phyloP scores from a whole-genome alignment of 257 asterid species.

The Ilex asprella region DNA sequence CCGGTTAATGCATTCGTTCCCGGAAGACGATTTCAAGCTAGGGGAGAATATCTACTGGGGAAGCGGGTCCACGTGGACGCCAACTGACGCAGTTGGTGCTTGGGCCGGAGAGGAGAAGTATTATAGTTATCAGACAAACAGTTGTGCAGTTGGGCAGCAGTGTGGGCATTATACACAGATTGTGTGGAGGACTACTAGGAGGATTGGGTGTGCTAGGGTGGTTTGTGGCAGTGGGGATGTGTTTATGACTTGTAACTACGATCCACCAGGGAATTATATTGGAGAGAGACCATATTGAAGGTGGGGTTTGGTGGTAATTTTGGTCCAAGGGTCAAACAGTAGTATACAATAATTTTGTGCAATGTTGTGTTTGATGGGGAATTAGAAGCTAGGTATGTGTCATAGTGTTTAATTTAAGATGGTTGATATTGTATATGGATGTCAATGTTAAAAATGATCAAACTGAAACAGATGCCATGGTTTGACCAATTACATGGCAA shows the following conservation, averaged over 20 bases:
- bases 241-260: constrained; percentile 75
- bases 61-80: constrained; percentile 53
- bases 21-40: constrained; percentile 48
- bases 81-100: constrained; percentile 52
- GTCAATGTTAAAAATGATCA: no score
- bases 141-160: constrained; percentile 42
- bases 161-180: constrained; percentile 87
- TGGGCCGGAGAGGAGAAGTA: constrained; percentile 80
- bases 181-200: constrained; percentile 53
- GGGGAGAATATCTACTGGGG: constrained; percentile 85
- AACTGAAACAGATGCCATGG: no score
- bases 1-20: constrained; percentile 46
- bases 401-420: no score
- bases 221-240: constrained; percentile 62
- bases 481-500: no score
- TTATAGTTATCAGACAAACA: constrained; percentile 35
- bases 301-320: no score
- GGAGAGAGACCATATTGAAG: constrained; percentile 53
- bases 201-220: constrained; percentile 61
- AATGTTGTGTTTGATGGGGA: no score
- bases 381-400: no score
- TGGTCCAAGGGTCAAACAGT: no score
- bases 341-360: no score
- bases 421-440: no score
- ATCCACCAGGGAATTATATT: constrained; percentile 64